Evolutionary conservation across 371 early-diverging fungal genomes (phyloP).

Genomic region (Mucor plumbeus): DNA sequence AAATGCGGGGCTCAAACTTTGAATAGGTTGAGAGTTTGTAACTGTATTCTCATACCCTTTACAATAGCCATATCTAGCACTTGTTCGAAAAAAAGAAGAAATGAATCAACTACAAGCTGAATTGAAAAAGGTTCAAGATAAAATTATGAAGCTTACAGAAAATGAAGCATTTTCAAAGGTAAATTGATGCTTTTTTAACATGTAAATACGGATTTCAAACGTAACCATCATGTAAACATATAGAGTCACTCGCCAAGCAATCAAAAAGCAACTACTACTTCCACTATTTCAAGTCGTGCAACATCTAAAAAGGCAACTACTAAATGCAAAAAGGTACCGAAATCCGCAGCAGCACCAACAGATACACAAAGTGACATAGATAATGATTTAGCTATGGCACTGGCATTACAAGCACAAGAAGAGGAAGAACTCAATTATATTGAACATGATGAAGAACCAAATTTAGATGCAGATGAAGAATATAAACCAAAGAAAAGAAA

Average conservation of each 20-base stretch:
- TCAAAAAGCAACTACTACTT: neutral
- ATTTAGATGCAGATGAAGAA: conserved; percentile 18
- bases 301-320: conserved; percentile 4
- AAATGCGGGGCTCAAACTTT: neutral
- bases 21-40: neutral
- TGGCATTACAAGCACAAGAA: conserved; percentile 35
- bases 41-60: neutral
- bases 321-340: conserved; percentile 5
- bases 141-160: neutral
- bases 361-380: neutral
- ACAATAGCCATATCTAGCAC: neutral
- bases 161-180: neutral
- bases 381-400: conserved; percentile 33
- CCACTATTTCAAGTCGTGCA: neutral
- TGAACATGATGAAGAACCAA: conserved; percentile 7
- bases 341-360: neutral
- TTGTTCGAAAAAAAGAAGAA: conserved; percentile 3
- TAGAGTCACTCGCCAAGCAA: conserved; percentile 7
- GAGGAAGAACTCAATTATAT: conserved; percentile 11
- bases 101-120: neutral
- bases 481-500: conserved; percentile 21
- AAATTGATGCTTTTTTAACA: neutral
- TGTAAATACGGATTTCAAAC: neutral
- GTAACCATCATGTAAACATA: neutral
- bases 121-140: neutral